Evolutionary conservation across 306 rosid species (phyloP).

Genomic region (Ormosia emarginata): DNA sequence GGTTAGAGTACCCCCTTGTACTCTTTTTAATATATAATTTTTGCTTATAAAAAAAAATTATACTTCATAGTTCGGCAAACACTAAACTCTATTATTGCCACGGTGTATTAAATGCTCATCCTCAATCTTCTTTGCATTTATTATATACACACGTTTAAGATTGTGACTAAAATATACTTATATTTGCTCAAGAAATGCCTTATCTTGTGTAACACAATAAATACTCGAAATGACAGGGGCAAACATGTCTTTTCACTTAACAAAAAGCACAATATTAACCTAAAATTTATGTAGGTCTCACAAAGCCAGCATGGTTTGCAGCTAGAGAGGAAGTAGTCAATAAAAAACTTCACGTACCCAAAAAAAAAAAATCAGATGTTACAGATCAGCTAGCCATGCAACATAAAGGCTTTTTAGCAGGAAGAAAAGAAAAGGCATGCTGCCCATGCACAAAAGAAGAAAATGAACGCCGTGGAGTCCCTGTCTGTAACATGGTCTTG

Average conservation of each 20-base stretch:
- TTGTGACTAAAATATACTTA: neutral
- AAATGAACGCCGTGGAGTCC: conserved; percentile 33
- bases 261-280: neutral
- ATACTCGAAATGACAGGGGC: neutral
- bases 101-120: conserved; percentile 35
- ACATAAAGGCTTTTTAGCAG: neutral
- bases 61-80: conserved; percentile 26
- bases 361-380: neutral
- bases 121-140: conserved; percentile 26
- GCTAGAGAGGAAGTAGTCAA: neutral
- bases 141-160: conserved; percentile 26
- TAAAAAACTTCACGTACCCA: neutral
- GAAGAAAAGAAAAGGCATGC: neutral
- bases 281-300: neutral
- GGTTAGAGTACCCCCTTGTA: no score
- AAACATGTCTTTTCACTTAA: neutral
- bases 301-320: neutral
- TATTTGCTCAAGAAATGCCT: neutral
- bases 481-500: neutral
- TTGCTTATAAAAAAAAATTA: no score
- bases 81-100: conserved; percentile 50
- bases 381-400: neutral
- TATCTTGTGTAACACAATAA: neutral
- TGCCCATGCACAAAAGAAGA: conserved; percentile 24
- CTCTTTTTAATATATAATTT: no score